Percentiles rank a stretch among this genome's conserved stretches.
These are phyloP conservation scores for Metarhizium rileyi DNA, from an alignment of 2,329 filamentous ascomycete genomes.

Conservation along the genomic window DNA sequence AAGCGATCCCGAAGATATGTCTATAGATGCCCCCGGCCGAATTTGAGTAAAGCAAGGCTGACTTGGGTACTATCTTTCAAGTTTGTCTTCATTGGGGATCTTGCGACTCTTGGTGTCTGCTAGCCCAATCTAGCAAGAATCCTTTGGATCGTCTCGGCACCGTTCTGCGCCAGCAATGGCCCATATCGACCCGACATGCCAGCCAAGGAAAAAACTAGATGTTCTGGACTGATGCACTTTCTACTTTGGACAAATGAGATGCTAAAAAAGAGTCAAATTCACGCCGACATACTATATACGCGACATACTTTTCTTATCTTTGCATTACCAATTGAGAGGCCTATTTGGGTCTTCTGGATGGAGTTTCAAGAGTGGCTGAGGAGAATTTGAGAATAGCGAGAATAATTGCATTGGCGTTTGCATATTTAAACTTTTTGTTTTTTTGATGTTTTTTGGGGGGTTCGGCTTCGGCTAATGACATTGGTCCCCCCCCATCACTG, in stretches of 20 bases:
- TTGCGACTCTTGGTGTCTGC: not conserved
- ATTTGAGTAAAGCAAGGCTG: not conserved
- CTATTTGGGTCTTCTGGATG: not conserved
- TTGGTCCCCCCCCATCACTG: not conserved
- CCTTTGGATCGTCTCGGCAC: not conserved
- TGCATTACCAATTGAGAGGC: not conserved
- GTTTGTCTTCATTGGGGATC: not conserved
- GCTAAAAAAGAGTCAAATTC: not conserved
- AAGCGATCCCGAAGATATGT: slow-evolving; percentile 28
- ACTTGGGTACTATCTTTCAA: not conserved
- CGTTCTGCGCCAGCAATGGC: not conserved
- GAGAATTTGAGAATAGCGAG: slow-evolving; percentile 1
- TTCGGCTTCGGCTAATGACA: not conserved
- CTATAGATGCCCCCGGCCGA: slow-evolving; percentile 14
- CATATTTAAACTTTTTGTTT: slow-evolving; percentile 3
- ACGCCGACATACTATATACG: not conserved
- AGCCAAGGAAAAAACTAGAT: too few species aligned
- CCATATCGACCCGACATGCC: too few species aligned
- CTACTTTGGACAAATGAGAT: not conserved
- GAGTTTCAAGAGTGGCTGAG: slow-evolving; percentile 8
- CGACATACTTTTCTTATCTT: not conserved
- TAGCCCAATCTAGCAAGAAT: not conserved
- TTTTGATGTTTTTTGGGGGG: not conserved
- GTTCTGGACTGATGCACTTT: not conserved
- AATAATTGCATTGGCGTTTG: slow-evolving; percentile 10